Conservation (phyloP, 768 basidiomycete species). For the Gloeophyllum trabeum region DNA sequence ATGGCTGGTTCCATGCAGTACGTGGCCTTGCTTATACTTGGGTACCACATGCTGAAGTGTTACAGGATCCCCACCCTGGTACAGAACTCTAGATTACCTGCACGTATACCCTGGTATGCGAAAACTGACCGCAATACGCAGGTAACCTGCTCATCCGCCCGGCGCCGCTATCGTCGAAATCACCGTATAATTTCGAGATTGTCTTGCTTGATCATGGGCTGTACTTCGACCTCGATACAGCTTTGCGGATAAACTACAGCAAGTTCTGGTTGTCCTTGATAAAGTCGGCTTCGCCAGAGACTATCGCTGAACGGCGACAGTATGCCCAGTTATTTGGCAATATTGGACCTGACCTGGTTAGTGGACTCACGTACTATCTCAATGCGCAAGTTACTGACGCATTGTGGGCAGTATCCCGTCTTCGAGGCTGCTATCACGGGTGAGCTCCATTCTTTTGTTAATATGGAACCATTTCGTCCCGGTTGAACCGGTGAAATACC, state of each 20-base stretch:
- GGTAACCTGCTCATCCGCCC: slow-evolving; percentile 90
- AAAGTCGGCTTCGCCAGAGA: slow-evolving; percentile 51
- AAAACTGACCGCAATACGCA: slow-evolving; percentile 12
- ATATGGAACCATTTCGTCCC: neutral
- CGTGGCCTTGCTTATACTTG: slow-evolving; percentile 14
- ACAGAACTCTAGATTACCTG: slow-evolving; percentile 7
- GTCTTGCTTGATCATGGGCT: slow-evolving; percentile 90
- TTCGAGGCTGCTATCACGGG: slow-evolving; percentile 96
- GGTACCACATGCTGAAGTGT: neutral
- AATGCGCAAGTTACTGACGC: neutral
- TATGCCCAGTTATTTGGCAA: slow-evolving; percentile 90
- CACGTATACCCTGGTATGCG: neutral
- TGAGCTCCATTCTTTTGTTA: slow-evolving; percentile 1
- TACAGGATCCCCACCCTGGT: slow-evolving; percentile 83
- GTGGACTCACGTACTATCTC: slow-evolving; percentile 12
- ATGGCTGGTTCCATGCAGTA: slow-evolving; percentile 84
- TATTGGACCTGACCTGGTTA: slow-evolving; percentile 75
- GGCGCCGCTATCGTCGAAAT: slow-evolving; percentile 44
- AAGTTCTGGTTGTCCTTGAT: slow-evolving; percentile 90
- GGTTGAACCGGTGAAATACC: too few relatives aligned
- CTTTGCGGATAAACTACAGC: slow-evolving; percentile 74
- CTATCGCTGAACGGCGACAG: slow-evolving; percentile 59
- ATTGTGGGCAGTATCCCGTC: slow-evolving; percentile 61
- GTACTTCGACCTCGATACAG: slow-evolving; percentile 81
- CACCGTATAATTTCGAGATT: slow-evolving; percentile 93